Evolutionary conservation across 2,329 filamentous ascomycete species (phyloP).

Genomic region (Chaetomium sp.): DNA sequence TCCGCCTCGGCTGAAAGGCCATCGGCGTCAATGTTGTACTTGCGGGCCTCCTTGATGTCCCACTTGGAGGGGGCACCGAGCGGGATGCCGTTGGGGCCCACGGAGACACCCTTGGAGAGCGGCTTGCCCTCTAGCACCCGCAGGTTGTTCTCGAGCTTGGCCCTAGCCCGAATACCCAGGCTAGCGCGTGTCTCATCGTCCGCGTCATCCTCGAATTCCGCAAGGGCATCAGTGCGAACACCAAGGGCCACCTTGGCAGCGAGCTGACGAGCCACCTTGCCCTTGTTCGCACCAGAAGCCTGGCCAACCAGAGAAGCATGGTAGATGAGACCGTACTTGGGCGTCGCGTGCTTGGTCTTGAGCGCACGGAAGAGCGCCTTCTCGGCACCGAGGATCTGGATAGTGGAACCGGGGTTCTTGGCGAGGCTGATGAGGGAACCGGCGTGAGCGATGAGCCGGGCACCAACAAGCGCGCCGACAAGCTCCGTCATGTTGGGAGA

Average conservation of each 20-base stretch:
- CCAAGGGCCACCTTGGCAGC: slow-evolving; percentile 91
- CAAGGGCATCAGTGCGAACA: slow-evolving; percentile 87
- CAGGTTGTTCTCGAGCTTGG: slow-evolving; percentile 75
- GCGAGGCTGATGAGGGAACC: slow-evolving; percentile 93
- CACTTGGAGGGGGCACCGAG: slow-evolving; percentile 70
- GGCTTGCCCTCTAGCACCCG: slow-evolving; percentile 88
- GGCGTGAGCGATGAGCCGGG: slow-evolving; percentile 89
- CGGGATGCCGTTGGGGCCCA: slow-evolving; percentile 70
- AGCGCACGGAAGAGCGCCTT: slow-evolving; percentile 97
- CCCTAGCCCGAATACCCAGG: slow-evolving; percentile 71
- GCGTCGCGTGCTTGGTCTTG: slow-evolving; percentile 99
- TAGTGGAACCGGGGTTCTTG: slow-evolving; percentile 91
- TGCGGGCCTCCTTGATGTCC: slow-evolving; percentile 87
- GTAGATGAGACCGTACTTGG: slow-evolving; percentile 96
- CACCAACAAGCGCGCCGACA: slow-evolving; percentile 90
- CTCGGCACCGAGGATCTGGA: slow-evolving; percentile 97
- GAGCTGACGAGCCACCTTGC: slow-evolving; percentile 96
- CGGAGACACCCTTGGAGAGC: slow-evolving; percentile 71
- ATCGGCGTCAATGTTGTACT: slow-evolving; percentile 94
- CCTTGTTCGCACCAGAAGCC: slow-evolving; percentile 97
- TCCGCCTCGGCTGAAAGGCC: slow-evolving; percentile 69
- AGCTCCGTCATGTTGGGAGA: slow-evolving; percentile 94
- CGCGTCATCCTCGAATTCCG: slow-evolving; percentile 71
- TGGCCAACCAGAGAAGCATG: slow-evolving; percentile 93
- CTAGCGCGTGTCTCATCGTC: slow-evolving; percentile 88